These are phyloP conservation scores for Colletotrichum sp. DNA, from an alignment of 2,329 filamentous ascomycete species.

Conservation along the genomic window DNA sequence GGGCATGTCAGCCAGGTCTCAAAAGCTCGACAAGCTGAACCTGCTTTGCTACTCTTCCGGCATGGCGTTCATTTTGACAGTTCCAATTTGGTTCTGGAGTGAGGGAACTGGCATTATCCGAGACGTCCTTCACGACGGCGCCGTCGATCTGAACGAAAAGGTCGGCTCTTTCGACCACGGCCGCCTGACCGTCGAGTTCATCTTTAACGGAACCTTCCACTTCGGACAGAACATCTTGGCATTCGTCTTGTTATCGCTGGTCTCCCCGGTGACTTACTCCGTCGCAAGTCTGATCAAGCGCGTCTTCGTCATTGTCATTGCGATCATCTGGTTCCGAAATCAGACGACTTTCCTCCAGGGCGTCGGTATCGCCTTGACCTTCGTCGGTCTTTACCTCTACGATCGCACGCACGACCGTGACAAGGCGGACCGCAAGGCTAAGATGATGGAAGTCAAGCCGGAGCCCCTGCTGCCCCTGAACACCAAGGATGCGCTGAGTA, in stretches of 20 bases:
- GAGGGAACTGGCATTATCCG: constrained; percentile 81
- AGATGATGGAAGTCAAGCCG: constrained; percentile 60
- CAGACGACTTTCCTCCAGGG: constrained; percentile 84
- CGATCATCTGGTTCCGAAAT: constrained; percentile 95
- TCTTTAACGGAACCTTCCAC: constrained; percentile 97
- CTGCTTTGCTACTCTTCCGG: constrained; percentile 96
- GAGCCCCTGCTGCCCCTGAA: constrained; percentile 72
- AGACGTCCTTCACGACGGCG: constrained; percentile 83
- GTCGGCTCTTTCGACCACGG: constrained; percentile 79
- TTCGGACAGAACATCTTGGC: constrained; percentile 96
- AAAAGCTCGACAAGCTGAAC: constrained; percentile 96
- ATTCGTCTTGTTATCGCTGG: constrained; percentile 89
- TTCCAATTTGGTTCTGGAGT: constrained; percentile 91
- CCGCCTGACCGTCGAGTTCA: constrained; percentile 78
- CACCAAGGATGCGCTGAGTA: constrained; percentile 43
- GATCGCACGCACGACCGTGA: constrained; percentile 89
- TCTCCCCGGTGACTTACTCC: constrained; percentile 96
- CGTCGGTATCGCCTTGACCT: constrained; percentile 86
- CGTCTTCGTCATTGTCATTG: constrained; percentile 94
- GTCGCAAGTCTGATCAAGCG: constrained; percentile 96
- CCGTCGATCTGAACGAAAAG: constrained; percentile 63
- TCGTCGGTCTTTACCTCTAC: constrained; percentile 92
- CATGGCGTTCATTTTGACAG: constrained; percentile 85
- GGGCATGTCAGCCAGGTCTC: constrained; percentile 61
- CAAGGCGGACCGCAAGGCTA: constrained; percentile 83